Conservation (phyloP, 1,284 basidiomycete species). For the Apiotrichum akiyoshidainum region DNA sequence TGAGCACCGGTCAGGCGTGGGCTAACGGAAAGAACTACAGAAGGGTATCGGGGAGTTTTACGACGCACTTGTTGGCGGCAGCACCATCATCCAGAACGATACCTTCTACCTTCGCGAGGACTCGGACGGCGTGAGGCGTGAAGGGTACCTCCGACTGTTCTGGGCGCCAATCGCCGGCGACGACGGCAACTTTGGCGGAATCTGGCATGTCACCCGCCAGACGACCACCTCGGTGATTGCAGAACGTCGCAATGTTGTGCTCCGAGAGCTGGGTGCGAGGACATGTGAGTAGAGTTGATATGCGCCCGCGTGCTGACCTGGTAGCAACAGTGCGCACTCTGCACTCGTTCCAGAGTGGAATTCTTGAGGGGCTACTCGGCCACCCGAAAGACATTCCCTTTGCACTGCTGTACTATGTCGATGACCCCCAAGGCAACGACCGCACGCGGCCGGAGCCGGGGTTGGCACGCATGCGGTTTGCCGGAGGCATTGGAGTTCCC, state of each 20-base stretch:
- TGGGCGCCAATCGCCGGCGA: conserved; percentile 43
- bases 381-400: conserved; percentile 43
- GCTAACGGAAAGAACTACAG: too few relatives aligned
- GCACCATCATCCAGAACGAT: too few relatives aligned
- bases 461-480: too few relatives aligned
- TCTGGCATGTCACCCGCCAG: conserved; percentile 43
- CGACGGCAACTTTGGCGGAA: conserved; percentile 36
- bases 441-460: too few relatives aligned
- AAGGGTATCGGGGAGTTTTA: too few relatives aligned
- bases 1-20: too few relatives aligned
- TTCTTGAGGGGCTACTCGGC: conserved; percentile 35
- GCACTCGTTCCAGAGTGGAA: conserved; percentile 36
- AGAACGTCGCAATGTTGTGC: conserved; percentile 37
- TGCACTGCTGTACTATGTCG: conserved; percentile 31
- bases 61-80: too few relatives aligned
- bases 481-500: too few relatives aligned
- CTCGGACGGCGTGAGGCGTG: not conserved
- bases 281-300: not conserved
- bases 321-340: conserved; percentile 37
- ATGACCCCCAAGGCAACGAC: not conserved
- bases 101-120: too few relatives aligned
- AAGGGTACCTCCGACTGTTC: conserved; percentile 37
- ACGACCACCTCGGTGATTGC: conserved; percentile 42
- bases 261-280: not conserved
- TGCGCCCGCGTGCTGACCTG: not conserved